Conservation (phyloP, 345 rosid species). For the Moricandia moricandioides region DNA sequence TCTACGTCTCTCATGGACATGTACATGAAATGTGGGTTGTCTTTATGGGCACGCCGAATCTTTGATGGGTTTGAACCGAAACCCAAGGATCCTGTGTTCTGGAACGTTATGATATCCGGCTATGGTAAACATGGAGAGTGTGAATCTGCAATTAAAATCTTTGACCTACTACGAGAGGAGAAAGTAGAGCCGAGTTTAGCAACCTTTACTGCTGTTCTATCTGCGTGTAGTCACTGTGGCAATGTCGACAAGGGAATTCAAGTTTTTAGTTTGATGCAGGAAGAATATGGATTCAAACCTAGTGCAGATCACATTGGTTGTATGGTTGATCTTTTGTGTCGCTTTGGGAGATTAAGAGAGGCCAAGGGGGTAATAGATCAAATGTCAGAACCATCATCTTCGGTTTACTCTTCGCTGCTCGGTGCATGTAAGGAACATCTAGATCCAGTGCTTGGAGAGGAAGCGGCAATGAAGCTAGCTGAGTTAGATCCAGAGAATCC, state of each 20-base stretch:
- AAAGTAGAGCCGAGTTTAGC: conserved; percentile 49
- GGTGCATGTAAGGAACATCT: conserved; percentile 54
- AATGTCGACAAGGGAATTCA: conserved; percentile 32
- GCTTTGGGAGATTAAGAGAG: conserved; percentile 55
- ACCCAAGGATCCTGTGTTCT: conserved; percentile 59
- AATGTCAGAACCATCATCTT: conserved; percentile 46
- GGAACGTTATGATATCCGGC: conserved; percentile 79
- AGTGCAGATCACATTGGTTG: conserved; percentile 54
- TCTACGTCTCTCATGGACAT: conserved; percentile 54
- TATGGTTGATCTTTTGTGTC: conserved; percentile 57
- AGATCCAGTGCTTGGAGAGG: conserved; percentile 52
- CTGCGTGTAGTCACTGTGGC: conserved; percentile 58
- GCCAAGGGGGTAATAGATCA: conserved; percentile 47
- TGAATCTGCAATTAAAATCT: conserved; percentile 48
- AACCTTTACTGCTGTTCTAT: conserved; percentile 48
- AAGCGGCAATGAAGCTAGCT: conserved; percentile 48
- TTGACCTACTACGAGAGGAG: conserved; percentile 45
- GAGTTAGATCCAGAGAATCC: conserved; percentile 56
- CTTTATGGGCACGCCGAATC: conserved; percentile 42
- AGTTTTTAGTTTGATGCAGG: conserved; percentile 45
- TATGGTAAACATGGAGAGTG: conserved; percentile 65
- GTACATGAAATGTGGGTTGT: conserved; percentile 65
- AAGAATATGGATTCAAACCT: conserved; percentile 40
- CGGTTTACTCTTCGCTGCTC: conserved; percentile 56
- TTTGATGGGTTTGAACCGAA: conserved; percentile 47